Evolutionary conservation across 495 filamentous ascomycete genomes (phyloP), one percentile per base, ranked within the genome.

Genomic region (Patellaria atrata): DNA sequence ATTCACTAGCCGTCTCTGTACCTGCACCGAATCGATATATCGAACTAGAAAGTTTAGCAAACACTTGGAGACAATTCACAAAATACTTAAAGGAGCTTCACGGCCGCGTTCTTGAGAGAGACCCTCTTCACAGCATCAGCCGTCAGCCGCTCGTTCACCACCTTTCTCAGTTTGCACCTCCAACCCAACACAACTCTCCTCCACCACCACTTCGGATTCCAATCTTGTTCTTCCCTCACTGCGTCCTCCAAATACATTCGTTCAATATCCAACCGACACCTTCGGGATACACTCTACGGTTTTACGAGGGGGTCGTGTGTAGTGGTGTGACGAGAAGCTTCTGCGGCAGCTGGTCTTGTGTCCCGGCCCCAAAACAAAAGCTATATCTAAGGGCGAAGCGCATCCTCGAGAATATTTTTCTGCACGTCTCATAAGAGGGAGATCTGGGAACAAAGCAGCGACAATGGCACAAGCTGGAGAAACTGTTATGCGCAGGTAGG

Each of bases 401-500:
- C n/a, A n/a, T n/a, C 5, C 11, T 13, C 32, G 14, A 20, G 32
- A 31, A 14, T 9, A 12, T 31, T 14, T 31, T 2, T 34, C 6
- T 7, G 15, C 11, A 13, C 22, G 8, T 9, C 19, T 16, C 32
- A 12, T 13, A 10, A 11, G 20, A 16, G 32, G 17, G 10, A 20
- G 17, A 34, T 22, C 1, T 12, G 12, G 11, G 12, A 13, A 27
- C 7, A 37, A 4, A 13, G 17, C 10, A 17, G n/a, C 17, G n/a
- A 47, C 15, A 26, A 60, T 60, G 55, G 51, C 55, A 45, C 51
- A 57, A 28, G 46, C 54, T 30, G 50, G 47, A 21, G 41, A 54
- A 30, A 48, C 45, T 25, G 57, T 58, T 30, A 60, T 60, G 52
- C 42, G 57, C 27, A 57, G 57, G 57, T 60, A 48, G 15, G 37